Evolutionary conservation across 2,329 filamentous ascomycete genomes (phyloP).

Genomic region (Periconia sp.): DNA sequence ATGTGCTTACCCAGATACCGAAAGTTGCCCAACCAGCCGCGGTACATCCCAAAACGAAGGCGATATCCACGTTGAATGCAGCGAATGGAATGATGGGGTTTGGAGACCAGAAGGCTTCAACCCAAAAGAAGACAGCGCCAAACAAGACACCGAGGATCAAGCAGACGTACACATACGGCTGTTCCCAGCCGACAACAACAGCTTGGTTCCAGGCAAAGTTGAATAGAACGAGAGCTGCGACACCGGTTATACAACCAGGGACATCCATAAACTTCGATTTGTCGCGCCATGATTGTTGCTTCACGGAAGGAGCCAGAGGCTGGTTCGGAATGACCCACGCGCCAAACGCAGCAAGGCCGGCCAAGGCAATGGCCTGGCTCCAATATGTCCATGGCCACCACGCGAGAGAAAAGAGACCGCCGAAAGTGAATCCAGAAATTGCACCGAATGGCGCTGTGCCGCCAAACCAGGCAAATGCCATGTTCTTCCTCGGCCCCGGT

Average conservation of each 20-base stretch:
- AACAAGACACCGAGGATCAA: constrained; percentile 29
- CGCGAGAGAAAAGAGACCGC: constrained; percentile 34
- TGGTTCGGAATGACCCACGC: constrained; percentile 18
- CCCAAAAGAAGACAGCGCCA: constrained; percentile 23
- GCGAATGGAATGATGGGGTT: constrained; percentile 31
- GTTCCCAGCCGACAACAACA: constrained; percentile 28
- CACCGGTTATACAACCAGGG: constrained; percentile 24
- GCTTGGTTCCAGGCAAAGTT: constrained; percentile 34
- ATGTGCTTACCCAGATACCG: constrained; percentile 33
- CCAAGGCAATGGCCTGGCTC: constrained; percentile 18
- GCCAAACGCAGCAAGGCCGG: constrained; percentile 11
- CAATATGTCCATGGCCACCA: constrained; percentile 40
- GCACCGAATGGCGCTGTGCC: constrained; percentile 40
- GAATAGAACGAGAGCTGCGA: constrained; percentile 28
- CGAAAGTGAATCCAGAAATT: constrained; percentile 36
- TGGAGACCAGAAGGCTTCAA: constrained; percentile 25
- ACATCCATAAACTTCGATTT: constrained; percentile 25
- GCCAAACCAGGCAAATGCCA: constrained; percentile 42
- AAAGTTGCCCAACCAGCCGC: constrained; percentile 33
- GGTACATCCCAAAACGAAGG: constrained; percentile 28
- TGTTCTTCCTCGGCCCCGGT: constrained; percentile 39
- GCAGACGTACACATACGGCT: constrained; percentile 28
- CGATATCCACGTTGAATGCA: constrained; percentile 29
- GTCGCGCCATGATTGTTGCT: background rate
- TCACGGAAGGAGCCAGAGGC: constrained; percentile 12